Conservation (phyloP, 164 flowering plant species). For the Litsea cubeba region DNA sequence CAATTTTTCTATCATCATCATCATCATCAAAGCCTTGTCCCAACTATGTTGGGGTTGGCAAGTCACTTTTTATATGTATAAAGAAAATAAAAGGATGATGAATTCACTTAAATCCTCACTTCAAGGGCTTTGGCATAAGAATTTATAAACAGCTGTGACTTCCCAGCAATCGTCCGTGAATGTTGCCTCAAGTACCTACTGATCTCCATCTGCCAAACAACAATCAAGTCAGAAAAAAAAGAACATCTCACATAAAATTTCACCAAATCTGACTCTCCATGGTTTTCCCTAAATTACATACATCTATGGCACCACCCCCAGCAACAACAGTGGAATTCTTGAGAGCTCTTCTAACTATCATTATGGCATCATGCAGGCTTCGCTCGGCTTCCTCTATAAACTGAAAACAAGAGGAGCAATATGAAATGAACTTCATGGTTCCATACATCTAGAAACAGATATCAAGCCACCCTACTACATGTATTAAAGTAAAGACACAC, state of each 20-base stretch:
- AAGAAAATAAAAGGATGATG: too few relatives aligned
- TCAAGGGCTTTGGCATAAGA: constrained; percentile 98
- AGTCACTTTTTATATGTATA: too few relatives aligned
- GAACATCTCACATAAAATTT: background rate
- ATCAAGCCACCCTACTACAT: background rate
- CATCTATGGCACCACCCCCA: constrained; percentile 99
- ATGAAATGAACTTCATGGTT: background rate
- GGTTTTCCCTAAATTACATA: constrained; percentile 18
- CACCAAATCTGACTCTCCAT: background rate
- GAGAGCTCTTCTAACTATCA: constrained; percentile 97
- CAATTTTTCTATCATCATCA: too few relatives aligned
- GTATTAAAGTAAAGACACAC: constrained; percentile 1
- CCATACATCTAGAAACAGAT: background rate
- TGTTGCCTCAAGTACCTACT: constrained; percentile 89
- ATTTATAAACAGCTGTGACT: constrained; percentile 95
- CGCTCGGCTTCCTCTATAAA: constrained; percentile 99
- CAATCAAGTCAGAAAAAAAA: background rate
- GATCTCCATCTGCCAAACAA: constrained; percentile 77
- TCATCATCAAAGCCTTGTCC: too few relatives aligned
- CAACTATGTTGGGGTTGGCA: too few relatives aligned
- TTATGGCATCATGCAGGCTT: constrained; percentile 97
- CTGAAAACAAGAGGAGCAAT: constrained; percentile 27
- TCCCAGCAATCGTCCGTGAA: constrained; percentile 91
- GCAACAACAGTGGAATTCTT: constrained; percentile 98
- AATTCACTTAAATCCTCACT: constrained; percentile 32